Base-by-base conservation (phyloP, 306 rosid genomes). In the Cicer judaicum region DNA sequence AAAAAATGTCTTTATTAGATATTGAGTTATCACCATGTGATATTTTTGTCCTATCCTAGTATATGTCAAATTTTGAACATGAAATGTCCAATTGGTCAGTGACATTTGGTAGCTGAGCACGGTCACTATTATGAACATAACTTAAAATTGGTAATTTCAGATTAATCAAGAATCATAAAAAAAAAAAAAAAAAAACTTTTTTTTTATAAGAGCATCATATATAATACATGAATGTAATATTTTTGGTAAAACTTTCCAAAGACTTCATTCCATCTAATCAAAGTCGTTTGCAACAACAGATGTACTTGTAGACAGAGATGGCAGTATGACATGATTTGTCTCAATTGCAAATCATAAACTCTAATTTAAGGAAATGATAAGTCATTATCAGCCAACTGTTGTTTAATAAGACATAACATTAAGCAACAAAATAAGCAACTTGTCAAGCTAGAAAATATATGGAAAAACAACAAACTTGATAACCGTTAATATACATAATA, bases 351-450 rank as follows among this genome's bases (percentile, higher is more conserved):
- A 4, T 36, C 38, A 60, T 78, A 16, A 42, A 72, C 68, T 41
- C 66, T 75, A 70, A 40, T 62, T 67, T 19, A 68, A 57, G 76
- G 70, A 76, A 24, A 24, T 24, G 34, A 72, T 42, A 64, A 76
- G 60, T 49, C 52, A 77, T 74, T 78, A 78, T 57, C 83, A 69
- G 81, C 70, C 74, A 73, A 62, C 74, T 68, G 12, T 66, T 65
- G 72, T 69, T 70, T 11, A 62, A 64, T 70, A 44, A 40, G 55
- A 83, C 39, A 74, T 41, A 47, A 15, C 76, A 68, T 74, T 13
- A 38, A 34, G 72, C 65, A 53, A 63, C 68, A 61, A 54, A 68
- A 61, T 69, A 75, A 52, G 67, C 64, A 65, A 14, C 72, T 48
- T 48, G 4, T 24, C 34, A 24, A 24, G 34, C 34, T 24, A 24